A percentile compares a stretch with the other conserved stretches of the same genome.
Evolutionary conservation across 768 basidiomycete species (phyloP).

Genomic region (Russula virescens): DNA sequence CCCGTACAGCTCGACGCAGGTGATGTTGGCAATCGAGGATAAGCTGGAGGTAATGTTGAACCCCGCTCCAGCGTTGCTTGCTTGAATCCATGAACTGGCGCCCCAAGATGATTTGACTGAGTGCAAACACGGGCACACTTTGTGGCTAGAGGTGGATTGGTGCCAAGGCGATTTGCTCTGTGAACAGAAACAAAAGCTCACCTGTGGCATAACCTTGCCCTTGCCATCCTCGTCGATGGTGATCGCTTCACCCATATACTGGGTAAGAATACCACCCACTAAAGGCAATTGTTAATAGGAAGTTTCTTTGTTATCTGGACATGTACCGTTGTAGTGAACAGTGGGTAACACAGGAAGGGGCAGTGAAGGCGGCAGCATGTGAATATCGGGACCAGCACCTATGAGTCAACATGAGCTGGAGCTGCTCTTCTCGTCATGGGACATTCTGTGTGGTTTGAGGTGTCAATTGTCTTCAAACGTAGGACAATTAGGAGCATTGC

Average conservation of each 20-base stretch:
- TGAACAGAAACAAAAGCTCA: conserved; percentile 98
- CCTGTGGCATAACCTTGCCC: conserved; percentile 96
- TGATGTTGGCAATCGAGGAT: conserved; percentile 25
- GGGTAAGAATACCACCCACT: conserved; percentile 99
- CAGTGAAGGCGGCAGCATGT: no score
- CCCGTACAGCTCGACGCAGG: conserved; percentile 27
- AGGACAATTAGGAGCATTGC: no score
- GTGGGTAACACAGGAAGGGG: conserved; percentile 97
- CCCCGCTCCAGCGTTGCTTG: conserved; percentile 19
- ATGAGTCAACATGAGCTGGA: no score
- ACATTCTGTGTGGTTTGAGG: no score
- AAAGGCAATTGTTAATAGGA: conserved; percentile 23
- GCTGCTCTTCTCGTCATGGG: no score
- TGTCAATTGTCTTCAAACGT: no score
- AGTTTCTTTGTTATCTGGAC: neutral
- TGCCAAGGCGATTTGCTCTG: conserved; percentile 98
- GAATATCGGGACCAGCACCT: no score
- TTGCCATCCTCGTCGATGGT: conserved; percentile 85
- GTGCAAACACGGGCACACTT: no score
- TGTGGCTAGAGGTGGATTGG: no score
- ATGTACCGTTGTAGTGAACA: conserved; percentile 96
- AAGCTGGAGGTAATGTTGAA: conserved; percentile 19
- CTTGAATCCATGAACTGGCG: no score
- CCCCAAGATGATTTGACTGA: no score
- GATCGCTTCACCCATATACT: conserved; percentile 95